A percentile compares a stretch with the other conserved stretches of the same genome.
These are phyloP conservation scores for Phyllosticta paracitricarpa DNA, from an alignment of 2,329 filamentous ascomycete species.

Conservation along the genomic window DNA sequence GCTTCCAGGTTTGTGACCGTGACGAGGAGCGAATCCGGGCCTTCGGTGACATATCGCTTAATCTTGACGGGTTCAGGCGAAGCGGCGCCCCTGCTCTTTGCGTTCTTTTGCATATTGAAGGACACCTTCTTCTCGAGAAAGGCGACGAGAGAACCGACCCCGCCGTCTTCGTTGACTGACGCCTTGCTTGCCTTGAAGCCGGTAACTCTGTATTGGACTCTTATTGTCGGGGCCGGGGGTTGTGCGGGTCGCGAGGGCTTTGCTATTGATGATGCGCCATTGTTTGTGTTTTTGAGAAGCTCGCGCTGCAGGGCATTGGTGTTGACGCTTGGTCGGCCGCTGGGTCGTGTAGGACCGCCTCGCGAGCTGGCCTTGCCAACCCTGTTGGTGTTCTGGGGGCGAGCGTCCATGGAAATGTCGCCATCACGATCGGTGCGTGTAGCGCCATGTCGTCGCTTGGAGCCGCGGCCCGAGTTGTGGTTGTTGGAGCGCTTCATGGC, in stretches of 20 bases:
- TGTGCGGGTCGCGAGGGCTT: background rate
- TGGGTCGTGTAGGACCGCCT: background rate
- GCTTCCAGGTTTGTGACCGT: constrained; percentile 23
- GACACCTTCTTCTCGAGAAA: constrained; percentile 33
- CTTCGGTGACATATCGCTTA: constrained; percentile 22
- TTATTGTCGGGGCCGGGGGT: background rate
- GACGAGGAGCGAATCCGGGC: constrained; percentile 27
- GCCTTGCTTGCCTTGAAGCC: constrained; percentile 32
- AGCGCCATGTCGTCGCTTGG: background rate
- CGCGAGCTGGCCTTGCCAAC: constrained; percentile 17
- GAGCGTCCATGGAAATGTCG: constrained; percentile 49
- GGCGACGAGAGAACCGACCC: constrained; percentile 25
- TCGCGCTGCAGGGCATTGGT: constrained; percentile 14
- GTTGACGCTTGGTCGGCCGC: constrained; percentile 1
- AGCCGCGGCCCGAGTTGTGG: background rate
- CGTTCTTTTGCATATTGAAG: constrained; percentile 16
- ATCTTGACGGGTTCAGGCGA: constrained; percentile 26
- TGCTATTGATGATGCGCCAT: constrained; percentile 1
- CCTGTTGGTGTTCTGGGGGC: constrained; percentile 22
- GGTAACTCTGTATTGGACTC: constrained; percentile 17
- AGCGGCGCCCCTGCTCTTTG: constrained; percentile 13
- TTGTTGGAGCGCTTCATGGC: constrained; percentile 5
- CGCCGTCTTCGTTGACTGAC: constrained; percentile 22
- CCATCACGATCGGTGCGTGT: constrained; percentile 48
- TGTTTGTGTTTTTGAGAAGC: constrained; percentile 11